Conservation (phyloP, 371 early-diverging fungal species). For the Mucor saturninus region DNA sequence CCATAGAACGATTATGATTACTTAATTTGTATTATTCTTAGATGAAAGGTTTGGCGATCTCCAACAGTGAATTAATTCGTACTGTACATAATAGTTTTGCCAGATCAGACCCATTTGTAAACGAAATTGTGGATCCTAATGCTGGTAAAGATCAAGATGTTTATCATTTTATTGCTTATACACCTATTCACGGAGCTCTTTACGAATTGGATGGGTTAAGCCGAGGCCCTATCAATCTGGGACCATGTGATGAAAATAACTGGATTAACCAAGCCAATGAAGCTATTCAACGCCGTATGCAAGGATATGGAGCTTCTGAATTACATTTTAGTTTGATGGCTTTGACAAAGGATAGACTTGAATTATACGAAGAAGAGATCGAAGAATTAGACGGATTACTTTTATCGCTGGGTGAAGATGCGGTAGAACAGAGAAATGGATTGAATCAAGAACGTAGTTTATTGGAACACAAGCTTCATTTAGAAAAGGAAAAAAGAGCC, state of each 20-base stretch:
- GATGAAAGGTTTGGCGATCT: conserved; percentile 84
- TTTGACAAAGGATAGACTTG: conserved; percentile 70
- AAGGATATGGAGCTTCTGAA: conserved; percentile 64
- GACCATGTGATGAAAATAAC: conserved; percentile 62
- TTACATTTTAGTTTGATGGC: conserved; percentile 91
- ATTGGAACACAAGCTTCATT: conserved; percentile 49
- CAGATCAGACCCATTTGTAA: conserved; percentile 76
- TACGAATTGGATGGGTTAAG: conserved; percentile 91
- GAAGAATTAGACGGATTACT: conserved; percentile 51
- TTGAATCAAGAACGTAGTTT: conserved; percentile 34
- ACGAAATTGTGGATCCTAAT: conserved; percentile 63
- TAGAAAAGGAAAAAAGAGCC: conserved; percentile 54
- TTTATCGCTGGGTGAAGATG: conserved; percentile 49
- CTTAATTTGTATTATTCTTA: conserved; percentile 20
- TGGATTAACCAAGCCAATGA: conserved; percentile 76
- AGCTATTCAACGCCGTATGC: conserved; percentile 78
- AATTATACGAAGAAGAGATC: conserved; percentile 57
- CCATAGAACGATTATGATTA: neutral
- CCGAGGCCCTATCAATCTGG: conserved; percentile 70
- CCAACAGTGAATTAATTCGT: conserved; percentile 82
- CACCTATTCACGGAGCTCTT: conserved; percentile 78
- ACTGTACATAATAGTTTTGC: conserved; percentile 88
- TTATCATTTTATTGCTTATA: conserved; percentile 89
- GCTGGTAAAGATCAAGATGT: conserved; percentile 76
- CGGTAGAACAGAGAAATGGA: conserved; percentile 30